Percentiles rank a stretch among this genome's conserved stretches.
These are phyloP conservation scores for Boletus subluridellus DNA, from an alignment of 1,284 basidiomycete genomes.

Conservation along the genomic window DNA sequence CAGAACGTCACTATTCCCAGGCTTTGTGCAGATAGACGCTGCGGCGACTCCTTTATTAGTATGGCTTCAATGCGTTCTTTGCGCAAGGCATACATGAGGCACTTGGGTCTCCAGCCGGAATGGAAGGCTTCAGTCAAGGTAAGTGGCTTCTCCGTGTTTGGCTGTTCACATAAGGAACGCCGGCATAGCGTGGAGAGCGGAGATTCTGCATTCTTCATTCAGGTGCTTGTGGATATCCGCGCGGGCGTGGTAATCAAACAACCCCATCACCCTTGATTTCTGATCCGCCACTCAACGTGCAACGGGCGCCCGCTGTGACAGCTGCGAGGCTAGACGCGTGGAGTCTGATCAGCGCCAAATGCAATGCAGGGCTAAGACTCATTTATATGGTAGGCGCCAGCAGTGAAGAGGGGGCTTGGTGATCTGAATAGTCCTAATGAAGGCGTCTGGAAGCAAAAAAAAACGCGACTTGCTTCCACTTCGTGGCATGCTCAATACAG, in stretches of 20 bases:
- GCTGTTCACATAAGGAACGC: conserved; percentile 2
- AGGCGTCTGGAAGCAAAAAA: not conserved
- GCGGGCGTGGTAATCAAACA: not conserved
- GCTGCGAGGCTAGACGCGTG: not conserved
- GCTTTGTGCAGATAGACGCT: not conserved
- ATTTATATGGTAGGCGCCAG: not conserved
- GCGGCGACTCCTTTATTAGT: not conserved
- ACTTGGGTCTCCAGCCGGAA: conserved; percentile 3
- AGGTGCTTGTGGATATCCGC: conserved; percentile 1
- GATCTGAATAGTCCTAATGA: conserved; percentile 1
- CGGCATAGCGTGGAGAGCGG: conserved; percentile 4
- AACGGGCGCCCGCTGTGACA: not conserved
- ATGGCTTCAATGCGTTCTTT: not conserved
- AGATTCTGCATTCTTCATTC: not conserved
- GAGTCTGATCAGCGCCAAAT: conserved; percentile 4
- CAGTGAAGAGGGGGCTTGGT: not conserved
- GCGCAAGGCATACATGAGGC: conserved; percentile 12
- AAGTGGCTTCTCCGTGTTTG: not conserved
- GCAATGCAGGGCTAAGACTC: not conserved
- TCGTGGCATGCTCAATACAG: not conserved
- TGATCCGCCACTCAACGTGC: not conserved
- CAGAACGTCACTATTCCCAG: not conserved
- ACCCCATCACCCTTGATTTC: not conserved
- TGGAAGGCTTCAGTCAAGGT: conserved; percentile 14
- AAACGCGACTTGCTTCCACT: not conserved